These are phyloP conservation scores for Sarcomyxa edulis DNA, from an alignment of 768 basidiomycete species.

Conservation along the genomic window DNA sequence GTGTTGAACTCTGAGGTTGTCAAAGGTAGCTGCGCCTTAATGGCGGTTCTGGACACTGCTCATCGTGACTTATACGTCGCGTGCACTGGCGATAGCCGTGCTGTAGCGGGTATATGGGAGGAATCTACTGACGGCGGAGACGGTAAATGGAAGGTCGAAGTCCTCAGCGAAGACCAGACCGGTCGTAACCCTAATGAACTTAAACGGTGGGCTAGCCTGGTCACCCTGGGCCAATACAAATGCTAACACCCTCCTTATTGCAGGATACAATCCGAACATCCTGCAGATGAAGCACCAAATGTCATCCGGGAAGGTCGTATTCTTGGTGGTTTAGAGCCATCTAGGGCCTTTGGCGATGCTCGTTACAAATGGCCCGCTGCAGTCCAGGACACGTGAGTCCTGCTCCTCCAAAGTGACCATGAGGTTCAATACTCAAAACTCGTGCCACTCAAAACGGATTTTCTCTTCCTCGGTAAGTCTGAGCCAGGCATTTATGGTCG, in stretches of 20 bases:
- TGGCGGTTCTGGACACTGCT: slow-evolving; percentile 84
- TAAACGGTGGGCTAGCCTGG: slow-evolving; percentile 51
- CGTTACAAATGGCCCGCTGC: slow-evolving; percentile 83
- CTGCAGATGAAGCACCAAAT: slow-evolving; percentile 60
- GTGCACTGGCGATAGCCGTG: slow-evolving; percentile 89
- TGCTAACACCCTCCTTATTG: neutral
- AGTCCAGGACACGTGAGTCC: slow-evolving; percentile 63
- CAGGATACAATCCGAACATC: slow-evolving; percentile 82
- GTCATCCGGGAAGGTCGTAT: slow-evolving; percentile 81
- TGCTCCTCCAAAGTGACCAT: slow-evolving; percentile 1
- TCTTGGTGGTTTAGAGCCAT: slow-evolving; percentile 84
- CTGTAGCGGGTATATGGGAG: slow-evolving; percentile 92
- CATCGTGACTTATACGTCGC: slow-evolving; percentile 85
- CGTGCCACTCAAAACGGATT: neutral
- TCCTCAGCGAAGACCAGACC: slow-evolving; percentile 95
- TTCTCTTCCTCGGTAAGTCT: slow-evolving; percentile 29
- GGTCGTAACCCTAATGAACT: slow-evolving; percentile 86
- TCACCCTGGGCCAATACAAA: neutral
- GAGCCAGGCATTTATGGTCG: slow-evolving; percentile 61
- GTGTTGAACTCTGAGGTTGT: slow-evolving; percentile 11
- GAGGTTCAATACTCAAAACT: too few relatives aligned
- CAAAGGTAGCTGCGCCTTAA: slow-evolving; percentile 83
- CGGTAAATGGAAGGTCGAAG: slow-evolving; percentile 87
- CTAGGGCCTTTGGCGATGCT: slow-evolving; percentile 84
- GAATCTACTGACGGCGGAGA: slow-evolving; percentile 57